Conservation (phyloP, 1,284 basidiomycete species). For the Afroboletus lepidellus region DNA sequence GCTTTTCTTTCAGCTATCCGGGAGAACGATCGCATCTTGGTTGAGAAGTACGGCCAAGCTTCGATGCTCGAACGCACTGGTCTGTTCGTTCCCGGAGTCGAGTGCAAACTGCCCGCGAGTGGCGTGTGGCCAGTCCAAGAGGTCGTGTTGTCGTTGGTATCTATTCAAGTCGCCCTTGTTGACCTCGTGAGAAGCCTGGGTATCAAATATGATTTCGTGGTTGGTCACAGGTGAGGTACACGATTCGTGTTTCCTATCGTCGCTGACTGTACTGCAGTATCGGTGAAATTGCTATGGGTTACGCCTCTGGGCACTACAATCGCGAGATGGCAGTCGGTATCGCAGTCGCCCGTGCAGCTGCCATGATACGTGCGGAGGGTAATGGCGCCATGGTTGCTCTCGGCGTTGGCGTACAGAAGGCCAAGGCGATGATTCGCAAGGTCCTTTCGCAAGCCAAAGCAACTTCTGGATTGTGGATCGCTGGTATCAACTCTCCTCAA, state of each 20-base stretch:
- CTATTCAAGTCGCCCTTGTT: conserved; percentile 30
- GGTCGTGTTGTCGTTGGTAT: conserved; percentile 33
- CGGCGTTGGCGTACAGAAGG: conserved; percentile 33
- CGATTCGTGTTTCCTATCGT: background rate
- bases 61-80: conserved; percentile 34
- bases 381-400: conserved; percentile 34
- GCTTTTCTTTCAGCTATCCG: conserved; percentile 25
- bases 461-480: conserved; percentile 31
- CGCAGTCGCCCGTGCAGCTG: conserved; percentile 31
- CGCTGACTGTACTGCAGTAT: conserved; percentile 20
- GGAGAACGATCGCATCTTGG: conserved; percentile 29
- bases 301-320: conserved; percentile 34
- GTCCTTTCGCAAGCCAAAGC: conserved; percentile 28
- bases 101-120: conserved; percentile 26
- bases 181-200: conserved; percentile 30
- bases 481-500: conserved; percentile 33
- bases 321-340: conserved; percentile 32
- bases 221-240: conserved; percentile 32
- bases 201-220: conserved; percentile 29
- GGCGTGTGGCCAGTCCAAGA: conserved; percentile 33
- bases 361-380: conserved; percentile 32
- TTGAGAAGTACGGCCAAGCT: conserved; percentile 25
- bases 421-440: conserved; percentile 30
- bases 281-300: conserved; percentile 35
- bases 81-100: conserved; percentile 29